These are phyloP conservation scores for Chrysosporium keratinophilum DNA, from an alignment of 2,329 filamentous ascomycete genomes.

Conservation along the genomic window DNA sequence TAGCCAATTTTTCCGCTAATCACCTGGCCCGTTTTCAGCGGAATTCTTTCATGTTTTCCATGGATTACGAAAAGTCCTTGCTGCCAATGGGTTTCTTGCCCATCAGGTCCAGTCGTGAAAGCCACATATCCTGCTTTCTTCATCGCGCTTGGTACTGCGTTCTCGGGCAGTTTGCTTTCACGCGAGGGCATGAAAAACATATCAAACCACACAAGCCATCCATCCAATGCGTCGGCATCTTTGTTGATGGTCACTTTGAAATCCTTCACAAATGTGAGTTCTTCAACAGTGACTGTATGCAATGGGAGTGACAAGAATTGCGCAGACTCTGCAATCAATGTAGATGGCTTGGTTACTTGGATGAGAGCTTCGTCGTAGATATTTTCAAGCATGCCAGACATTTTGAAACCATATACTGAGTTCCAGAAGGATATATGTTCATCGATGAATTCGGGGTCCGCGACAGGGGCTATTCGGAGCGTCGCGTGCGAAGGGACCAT, in stretches of 20 bases:
- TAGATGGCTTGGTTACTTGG: constrained; percentile 53
- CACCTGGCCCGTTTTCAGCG: constrained; percentile 45
- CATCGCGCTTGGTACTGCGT: constrained; percentile 52
- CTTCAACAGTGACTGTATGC: constrained; percentile 58
- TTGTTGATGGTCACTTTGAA: constrained; percentile 54
- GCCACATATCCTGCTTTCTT: constrained; percentile 55
- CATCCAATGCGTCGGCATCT: constrained; percentile 63
- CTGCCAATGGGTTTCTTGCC: constrained; percentile 78
- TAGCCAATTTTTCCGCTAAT: constrained; percentile 62
- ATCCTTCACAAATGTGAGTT: constrained; percentile 62
- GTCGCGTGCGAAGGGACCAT: constrained; percentile 80
- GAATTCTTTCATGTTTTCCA: constrained; percentile 37
- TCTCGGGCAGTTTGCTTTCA: constrained; percentile 39
- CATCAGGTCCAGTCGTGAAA: constrained; percentile 76
- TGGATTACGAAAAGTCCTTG: constrained; percentile 64
- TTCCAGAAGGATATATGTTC: constrained; percentile 80
- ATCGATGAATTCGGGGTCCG: constrained; percentile 64
- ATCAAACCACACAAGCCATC: constrained; percentile 88
- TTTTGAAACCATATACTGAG: constrained; percentile 89
- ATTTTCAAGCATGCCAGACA: constrained; percentile 76
- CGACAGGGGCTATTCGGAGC: constrained; percentile 69
- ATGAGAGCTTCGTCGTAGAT: constrained; percentile 76
- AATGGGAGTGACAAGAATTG: constrained; percentile 69
- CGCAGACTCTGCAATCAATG: constrained; percentile 44
- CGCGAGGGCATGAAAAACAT: constrained; percentile 69